Evolutionary conservation across 495 filamentous ascomycete genomes (phyloP).

Genomic region (Penicillium coffeae): DNA sequence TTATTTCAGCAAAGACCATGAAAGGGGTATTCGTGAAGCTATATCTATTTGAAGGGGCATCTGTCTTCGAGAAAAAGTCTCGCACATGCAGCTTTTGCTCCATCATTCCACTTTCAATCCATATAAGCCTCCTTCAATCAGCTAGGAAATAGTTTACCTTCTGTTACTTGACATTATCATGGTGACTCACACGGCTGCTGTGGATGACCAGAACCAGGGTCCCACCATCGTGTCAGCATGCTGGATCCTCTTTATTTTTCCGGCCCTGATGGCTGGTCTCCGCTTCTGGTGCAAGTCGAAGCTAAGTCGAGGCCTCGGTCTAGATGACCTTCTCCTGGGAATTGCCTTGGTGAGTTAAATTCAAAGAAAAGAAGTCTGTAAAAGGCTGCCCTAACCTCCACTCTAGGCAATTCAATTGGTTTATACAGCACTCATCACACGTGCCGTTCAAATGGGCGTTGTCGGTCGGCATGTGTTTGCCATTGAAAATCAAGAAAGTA

Average conservation of each 20-base stretch:
- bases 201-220: slow-evolving; percentile 9
- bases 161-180: no score
- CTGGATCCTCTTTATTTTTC: slow-evolving; percentile 13
- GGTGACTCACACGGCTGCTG: slow-evolving; percentile 2
- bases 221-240: slow-evolving; percentile 13
- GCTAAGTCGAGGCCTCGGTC: slow-evolving; percentile 11
- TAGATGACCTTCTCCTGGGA: slow-evolving; percentile 8
- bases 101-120: not conserved
- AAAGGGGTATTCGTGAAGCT: no score
- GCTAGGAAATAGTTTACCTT: no score
- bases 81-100: not conserved
- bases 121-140: not conserved
- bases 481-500: slow-evolving; percentile 2
- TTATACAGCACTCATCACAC: slow-evolving; percentile 11
- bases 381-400: not conserved
- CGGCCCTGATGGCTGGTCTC: slow-evolving; percentile 6
- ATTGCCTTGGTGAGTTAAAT: slow-evolving; percentile 9
- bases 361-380: not conserved
- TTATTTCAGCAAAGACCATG: no score
- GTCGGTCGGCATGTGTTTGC: slow-evolving; percentile 8
- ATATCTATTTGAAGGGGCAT: no score
- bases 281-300: slow-evolving; percentile 12
- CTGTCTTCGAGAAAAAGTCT: no score
- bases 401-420: slow-evolving; percentile 5
- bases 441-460: slow-evolving; percentile 10